These are phyloP conservation scores for Calycina herbarum DNA, from an alignment of 2,329 filamentous ascomycete species.

Conservation along the genomic window DNA sequence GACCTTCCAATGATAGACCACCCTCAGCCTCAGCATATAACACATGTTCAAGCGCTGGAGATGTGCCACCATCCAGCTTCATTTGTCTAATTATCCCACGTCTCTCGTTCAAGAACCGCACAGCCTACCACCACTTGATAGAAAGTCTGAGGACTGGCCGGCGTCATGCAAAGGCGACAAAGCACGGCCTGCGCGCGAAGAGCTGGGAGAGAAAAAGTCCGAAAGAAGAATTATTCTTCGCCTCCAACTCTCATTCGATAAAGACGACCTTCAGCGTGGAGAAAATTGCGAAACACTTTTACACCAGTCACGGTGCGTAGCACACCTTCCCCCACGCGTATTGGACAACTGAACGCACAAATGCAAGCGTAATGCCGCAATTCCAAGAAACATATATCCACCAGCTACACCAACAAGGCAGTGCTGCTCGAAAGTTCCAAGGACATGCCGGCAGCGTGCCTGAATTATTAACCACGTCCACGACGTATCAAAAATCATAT, in stretches of 20 bases:
- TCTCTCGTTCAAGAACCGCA: not conserved
- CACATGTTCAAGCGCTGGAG: conserved; percentile 2
- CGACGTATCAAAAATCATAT: not conserved
- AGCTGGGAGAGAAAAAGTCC: not conserved
- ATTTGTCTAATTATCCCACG: not conserved
- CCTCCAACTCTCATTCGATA: conserved; percentile 21
- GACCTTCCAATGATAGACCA: not conserved
- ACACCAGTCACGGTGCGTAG: conserved; percentile 30
- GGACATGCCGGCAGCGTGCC: conserved; percentile 3
- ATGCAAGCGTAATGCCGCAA: not conserved
- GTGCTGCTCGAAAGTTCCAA: conserved; percentile 3
- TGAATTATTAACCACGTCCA: conserved; percentile 17
- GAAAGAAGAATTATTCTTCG: conserved; percentile 16
- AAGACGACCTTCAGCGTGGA: conserved; percentile 18
- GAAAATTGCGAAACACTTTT: conserved; percentile 31
- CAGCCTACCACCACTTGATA: not conserved
- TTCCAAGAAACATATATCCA: conserved; percentile 13
- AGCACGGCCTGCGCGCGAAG: conserved; percentile 13
- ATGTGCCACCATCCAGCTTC: not conserved
- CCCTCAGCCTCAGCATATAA: not conserved
- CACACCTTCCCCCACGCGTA: conserved; percentile 13
- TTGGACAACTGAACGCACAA: not conserved
- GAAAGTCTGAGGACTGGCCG: conserved; percentile 2
- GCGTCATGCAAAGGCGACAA: conserved; percentile 13
- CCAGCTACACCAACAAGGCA: conserved; percentile 5